A percentile compares a stretch with the other conserved stretches of the same genome.
Conservation (phyloP, 2,329 filamentous ascomycete species). For the Fusarium vanettenii region DNA sequence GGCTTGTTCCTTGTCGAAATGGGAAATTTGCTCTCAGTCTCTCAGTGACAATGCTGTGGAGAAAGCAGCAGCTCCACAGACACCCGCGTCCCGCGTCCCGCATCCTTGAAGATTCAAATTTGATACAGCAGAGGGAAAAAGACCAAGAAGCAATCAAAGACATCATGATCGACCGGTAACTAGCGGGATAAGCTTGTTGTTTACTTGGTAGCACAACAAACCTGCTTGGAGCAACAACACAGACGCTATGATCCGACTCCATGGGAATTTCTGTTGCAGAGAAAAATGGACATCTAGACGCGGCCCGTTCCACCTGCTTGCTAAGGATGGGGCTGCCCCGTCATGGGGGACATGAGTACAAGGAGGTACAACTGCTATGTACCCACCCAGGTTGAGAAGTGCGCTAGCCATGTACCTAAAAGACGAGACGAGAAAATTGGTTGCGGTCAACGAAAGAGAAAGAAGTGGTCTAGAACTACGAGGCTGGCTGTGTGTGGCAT, state of each 20-base stretch:
- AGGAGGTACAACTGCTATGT: conserved; percentile 11
- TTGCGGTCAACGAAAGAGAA: background rate
- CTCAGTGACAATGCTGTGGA: background rate
- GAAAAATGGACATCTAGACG: conserved; percentile 4
- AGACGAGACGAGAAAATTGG: background rate
- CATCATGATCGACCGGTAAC: background rate
- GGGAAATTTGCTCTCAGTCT: background rate
- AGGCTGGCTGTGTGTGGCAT: background rate
- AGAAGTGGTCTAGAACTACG: background rate
- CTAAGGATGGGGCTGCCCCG: too few species aligned
- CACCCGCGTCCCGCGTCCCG: conserved; percentile 10
- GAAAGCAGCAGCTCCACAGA: background rate
- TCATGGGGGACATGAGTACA: conserved; percentile 9
- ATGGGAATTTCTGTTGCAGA: background rate
- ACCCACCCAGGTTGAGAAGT: too few species aligned
- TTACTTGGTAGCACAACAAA: background rate
- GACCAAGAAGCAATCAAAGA: background rate
- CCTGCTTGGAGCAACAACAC: background rate
- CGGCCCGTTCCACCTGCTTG: conserved; percentile 29
- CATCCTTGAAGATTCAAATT: background rate
- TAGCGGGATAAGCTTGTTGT: background rate
- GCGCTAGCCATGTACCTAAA: too few species aligned
- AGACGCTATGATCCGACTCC: background rate
- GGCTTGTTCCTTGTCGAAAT: conserved; percentile 13
- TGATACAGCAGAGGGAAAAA: background rate